Evolutionary conservation across 2,329 filamentous ascomycete genomes (phyloP), one percentile per base, ranked within the genome.

Genomic region (Cadophora sp.): DNA sequence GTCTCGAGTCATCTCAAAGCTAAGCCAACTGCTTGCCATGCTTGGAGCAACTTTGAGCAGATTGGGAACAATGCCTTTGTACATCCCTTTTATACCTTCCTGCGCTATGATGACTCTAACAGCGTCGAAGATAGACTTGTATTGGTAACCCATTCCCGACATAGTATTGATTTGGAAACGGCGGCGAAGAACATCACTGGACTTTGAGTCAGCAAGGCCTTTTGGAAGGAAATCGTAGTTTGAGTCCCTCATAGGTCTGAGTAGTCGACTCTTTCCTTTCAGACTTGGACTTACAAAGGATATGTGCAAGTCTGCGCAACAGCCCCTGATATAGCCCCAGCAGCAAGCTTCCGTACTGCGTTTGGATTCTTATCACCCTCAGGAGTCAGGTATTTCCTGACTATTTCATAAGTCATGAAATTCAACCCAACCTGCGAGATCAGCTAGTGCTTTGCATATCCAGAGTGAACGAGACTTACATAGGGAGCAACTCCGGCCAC

Each of bases 141-240:
- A 99, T 78, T 95, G 89, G 80, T 97, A 98, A 60, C 96, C 96
- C 89, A 99, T 95, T 61, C 96, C 96, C 58, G 92, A 93, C 96
- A 99, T 99, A 63, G 96, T 97, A 81, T 99, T 99, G 82, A 99
- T 96, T 78, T 99, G 96, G 79, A 99, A 99, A 60, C 96, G 88
- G 68, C 96, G 89, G 39, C 96, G 92, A 64, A 99, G 84, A 2
- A 99, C 95, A 77, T 97, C 94, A 78, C 93, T 96, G 68, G 58
- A 30, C 27, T 30, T 30, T 30, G 6, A 6, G 27, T 30, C 27
- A 30, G 27, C 27, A 30, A 30, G 27, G 27, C 27, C 27, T 30
- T 30, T 30, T 30, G 4, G 27, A 6, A 30, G 6, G 6, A 30
- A 30, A 30, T 30, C 3, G 3, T 30, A 30, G 27, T 30, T 30